Base-by-base conservation (phyloP, 495 filamentous ascomycete genomes). In the Hyphodiscus hymeniophilus region DNA sequence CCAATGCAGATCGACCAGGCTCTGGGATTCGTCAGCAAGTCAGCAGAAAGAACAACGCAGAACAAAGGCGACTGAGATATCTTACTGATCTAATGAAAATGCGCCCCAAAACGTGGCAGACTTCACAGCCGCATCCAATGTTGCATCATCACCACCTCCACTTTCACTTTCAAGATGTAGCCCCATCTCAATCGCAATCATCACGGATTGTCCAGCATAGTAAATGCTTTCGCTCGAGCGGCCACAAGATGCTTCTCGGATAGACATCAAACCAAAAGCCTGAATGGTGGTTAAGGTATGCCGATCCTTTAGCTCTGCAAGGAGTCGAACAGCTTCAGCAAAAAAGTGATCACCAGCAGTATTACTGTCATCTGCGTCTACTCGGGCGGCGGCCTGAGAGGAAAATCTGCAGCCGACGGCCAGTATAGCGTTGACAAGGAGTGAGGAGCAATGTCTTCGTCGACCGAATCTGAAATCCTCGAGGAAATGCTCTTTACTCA, bases 311-410 rank as follows among this genome's bases (percentile, higher is more conserved):
- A 78, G 69, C 24, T 75, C 64, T 36, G 78, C 62, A 7, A 87
- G 67, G 5, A 89, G 63, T 20, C 67, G 65, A 47, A 79, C 69
- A 18, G 80, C 78, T 57, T 84, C 80, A 23, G 70, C 72, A 54
- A 87, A 86, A 61, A 91, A 91, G 51, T 81, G 72, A 42, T 84
- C 79, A 1, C 87, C 86, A 2, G 80, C 75, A 3, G 84, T 84
- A 43, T 81, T 77, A 30, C 81, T 79, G 55, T 95, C 82, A 2
- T 77, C 68, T 0, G 77, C 75, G 49, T 82, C 74, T 31, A 72
- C 68, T 8, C 84, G 74, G 31, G 82, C 80, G 36, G 73, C 72
- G 2, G 74, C 65, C n/a, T 77, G 71, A 39, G 75, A 77, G 6
- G 82, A 88, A 57, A 86, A 89, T 42, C 80, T 76, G 49, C 85